Base-by-base conservation (phyloP, 805 yeast species). In the Candida montana region DNA sequence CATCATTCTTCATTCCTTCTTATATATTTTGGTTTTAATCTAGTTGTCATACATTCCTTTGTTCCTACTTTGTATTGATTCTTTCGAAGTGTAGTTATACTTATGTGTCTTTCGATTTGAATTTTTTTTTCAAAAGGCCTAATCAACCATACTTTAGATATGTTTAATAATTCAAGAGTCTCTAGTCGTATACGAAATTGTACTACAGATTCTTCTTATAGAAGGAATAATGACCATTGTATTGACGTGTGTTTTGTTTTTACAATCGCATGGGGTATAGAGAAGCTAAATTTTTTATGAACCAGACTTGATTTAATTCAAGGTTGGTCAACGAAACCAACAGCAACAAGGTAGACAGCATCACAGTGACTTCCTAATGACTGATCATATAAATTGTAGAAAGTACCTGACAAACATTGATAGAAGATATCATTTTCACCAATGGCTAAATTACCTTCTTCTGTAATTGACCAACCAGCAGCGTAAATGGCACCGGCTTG, bases 401-500 rank as follows among this genome's bases (percentile, higher is more conserved):
- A 83, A 58, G 69, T 69, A 53, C 91, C 91, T 28, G 88, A 80
- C 51, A 74, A 58, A 69, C 91, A 83, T 67, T 81, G 81, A 74
- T 75, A 83, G 71, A 83, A 83, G 39, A 72, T 68, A 45, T 76
- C 76, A 38, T 65, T 59, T 52, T 65, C 65, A 63, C 87, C 89
- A 46, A 82, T 64, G 23, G 86, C 86, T 55, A 82, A 72, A 65
- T 64, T 57, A 62, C 76, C 77, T 17, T 72, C 81, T 49, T 72
- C 74, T 42, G 69, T 62, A 45, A 68, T 59, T 28, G 71, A 62
- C 86, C 86, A 79, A 49, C 86, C 85, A 42, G 75, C 79, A 54
- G 86, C 83, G 59, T 75, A 77, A 57, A 79, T 72, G 45, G 85
- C 73, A 63, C 84, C 85, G 24, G 83, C 86, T 71, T 83, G 91